Evolutionary conservation across 2,329 filamentous ascomycete genomes (phyloP), one percentile per base, ranked within the genome.

Genomic region (Penicillium psychrosexuale): DNA sequence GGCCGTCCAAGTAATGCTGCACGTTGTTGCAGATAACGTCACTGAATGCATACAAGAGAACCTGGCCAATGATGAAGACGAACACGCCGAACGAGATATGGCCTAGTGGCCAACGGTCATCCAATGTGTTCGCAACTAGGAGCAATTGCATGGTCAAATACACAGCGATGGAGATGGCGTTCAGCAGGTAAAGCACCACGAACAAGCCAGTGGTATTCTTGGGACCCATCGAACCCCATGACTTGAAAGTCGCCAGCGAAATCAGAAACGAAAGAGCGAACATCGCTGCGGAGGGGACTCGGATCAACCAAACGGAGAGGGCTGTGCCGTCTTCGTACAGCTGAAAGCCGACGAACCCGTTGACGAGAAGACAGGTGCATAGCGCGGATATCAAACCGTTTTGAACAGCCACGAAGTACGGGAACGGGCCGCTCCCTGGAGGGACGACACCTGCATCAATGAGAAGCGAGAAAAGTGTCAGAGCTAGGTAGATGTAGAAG

Each of bases 281-380:
- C 77, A 95, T 93, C 60, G 80, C 83, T 15, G 88, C 75, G 2
- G 90, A 96, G 70, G 84, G 86, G 30, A 90, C 76, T 50, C 93
- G 87, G 58, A 99, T 79, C 65, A 97, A 85, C 94, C 94, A 99
- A 40, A 99, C 87, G 0, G 92, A 97, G 38, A 97, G 79, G 2
- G 88, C 87, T 1, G 94, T 99, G 47, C 94, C 94, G 68, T 99
- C 94, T 75, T 99, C 94, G 73, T 99, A 99, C 12, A 99, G 81
- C 75, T 97, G 94, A 75, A 99, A 99, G 33, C 94, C 94, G 51
- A 99, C 93, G 69, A 99, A 99, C 40, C 94, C 94, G 73, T 97
- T 97, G 79, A 99, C 92, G 66, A 97, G 79, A 53, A 99, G 80
- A 72, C 89, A 95, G 27, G 91, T 93, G 71, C 94, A 88, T 28